These are phyloP conservation scores for Corinectria fuckeliana DNA, from an alignment of 2,329 filamentous ascomycete species.

Conservation along the genomic window DNA sequence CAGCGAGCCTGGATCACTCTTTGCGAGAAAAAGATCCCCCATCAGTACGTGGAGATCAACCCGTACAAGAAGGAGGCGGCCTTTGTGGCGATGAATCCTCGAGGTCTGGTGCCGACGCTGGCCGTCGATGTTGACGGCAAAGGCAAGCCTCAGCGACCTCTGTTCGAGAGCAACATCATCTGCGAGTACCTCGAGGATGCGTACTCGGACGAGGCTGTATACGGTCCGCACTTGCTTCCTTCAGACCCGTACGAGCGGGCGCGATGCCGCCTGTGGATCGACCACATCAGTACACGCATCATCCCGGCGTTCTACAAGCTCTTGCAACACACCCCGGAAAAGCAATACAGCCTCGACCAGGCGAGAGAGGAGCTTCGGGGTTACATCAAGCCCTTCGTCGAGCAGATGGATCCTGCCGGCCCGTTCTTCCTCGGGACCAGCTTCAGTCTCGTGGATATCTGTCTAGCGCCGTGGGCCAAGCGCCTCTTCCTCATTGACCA, in stretches of 20 bases:
- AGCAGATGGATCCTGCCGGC: conserved; percentile 61
- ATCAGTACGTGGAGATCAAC: conserved; percentile 81
- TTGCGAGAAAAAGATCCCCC: conserved; percentile 73
- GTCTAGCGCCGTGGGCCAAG: conserved; percentile 75
- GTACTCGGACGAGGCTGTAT: conserved; percentile 54
- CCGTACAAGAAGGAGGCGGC: conserved; percentile 75
- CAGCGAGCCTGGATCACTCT: conserved; percentile 77
- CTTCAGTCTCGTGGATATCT: conserved; percentile 73
- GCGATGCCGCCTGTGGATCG: conserved; percentile 73
- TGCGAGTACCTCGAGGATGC: conserved; percentile 80
- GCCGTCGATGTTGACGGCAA: conserved; percentile 48
- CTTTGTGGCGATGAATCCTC: conserved; percentile 75
- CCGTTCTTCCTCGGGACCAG: conserved; percentile 72
- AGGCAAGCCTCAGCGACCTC: conserved; percentile 55
- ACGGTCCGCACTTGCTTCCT: conserved; percentile 62
- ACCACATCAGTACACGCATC: conserved; percentile 71
- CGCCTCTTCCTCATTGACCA: conserved; percentile 77
- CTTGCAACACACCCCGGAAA: conserved; percentile 60
- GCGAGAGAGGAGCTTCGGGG: conserved; percentile 64
- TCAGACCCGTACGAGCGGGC: conserved; percentile 69
- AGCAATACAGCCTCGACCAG: conserved; percentile 56
- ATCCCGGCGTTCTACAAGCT: conserved; percentile 73
- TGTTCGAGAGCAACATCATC: conserved; percentile 77
- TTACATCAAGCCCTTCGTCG: conserved; percentile 65
- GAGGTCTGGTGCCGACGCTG: conserved; percentile 77